A percentile compares a stretch with the other conserved stretches of the same genome.
Evolutionary conservation across 1,284 basidiomycete genomes (phyloP).

Genomic region (Cronartium quercuum): DNA sequence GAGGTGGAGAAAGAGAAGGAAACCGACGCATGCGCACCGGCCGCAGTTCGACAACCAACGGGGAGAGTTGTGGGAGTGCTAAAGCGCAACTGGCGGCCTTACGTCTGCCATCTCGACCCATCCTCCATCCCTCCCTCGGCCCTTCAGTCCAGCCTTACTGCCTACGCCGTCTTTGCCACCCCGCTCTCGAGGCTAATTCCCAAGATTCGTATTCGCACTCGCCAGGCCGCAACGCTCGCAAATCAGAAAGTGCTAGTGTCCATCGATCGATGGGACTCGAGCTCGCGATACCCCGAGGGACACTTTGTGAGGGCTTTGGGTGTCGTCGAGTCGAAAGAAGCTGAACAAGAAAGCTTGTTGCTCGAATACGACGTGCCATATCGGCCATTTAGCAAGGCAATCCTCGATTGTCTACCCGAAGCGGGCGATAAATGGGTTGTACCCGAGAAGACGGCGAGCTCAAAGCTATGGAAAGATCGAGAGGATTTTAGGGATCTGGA

Average conservation of each 20-base stretch:
- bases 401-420: slow-evolving; percentile 79
- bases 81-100: slow-evolving; percentile 48
- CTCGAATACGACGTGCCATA: slow-evolving; percentile 97
- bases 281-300: slow-evolving; percentile 89
- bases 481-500: slow-evolving; percentile 80
- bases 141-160: slow-evolving; percentile 66
- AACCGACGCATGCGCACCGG: neutral
- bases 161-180: slow-evolving; percentile 89
- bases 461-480: slow-evolving; percentile 67
- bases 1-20: neutral
- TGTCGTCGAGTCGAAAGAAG: slow-evolving; percentile 85
- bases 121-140: slow-evolving; percentile 74
- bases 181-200: slow-evolving; percentile 87
- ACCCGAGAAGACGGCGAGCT: slow-evolving; percentile 61
- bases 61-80: slow-evolving; percentile 36
- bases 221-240: slow-evolving; percentile 80
- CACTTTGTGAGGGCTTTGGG: slow-evolving; percentile 94
- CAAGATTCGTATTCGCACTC: slow-evolving; percentile 85
- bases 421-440: slow-evolving; percentile 93
- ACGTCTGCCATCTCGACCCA: slow-evolving; percentile 92
- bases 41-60: slow-evolving; percentile 12
- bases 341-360: slow-evolving; percentile 88
- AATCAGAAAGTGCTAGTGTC: slow-evolving; percentile 94
- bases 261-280: slow-evolving; percentile 82
- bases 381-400: slow-evolving; percentile 88